Evolutionary conservation across 805 yeast species (phyloP).

Genomic region (Clavispora santaluciae): DNA sequence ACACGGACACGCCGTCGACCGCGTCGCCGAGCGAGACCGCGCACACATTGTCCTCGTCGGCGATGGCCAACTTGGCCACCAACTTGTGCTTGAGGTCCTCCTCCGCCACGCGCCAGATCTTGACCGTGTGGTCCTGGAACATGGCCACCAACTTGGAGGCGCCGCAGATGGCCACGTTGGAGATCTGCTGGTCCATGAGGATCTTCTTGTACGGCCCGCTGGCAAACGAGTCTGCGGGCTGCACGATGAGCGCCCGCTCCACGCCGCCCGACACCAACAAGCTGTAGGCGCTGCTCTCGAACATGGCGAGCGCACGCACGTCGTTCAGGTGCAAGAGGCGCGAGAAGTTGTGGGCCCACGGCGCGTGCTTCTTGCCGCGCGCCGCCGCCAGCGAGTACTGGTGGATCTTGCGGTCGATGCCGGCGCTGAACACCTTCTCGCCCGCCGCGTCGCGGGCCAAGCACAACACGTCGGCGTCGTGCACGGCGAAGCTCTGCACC

Average conservation of each 20-base stretch:
- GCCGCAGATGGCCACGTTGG: conserved; percentile 47
- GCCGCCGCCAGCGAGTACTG: conserved; percentile 51
- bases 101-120: conserved; percentile 65
- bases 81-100: conserved; percentile 45
- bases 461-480: conserved; percentile 87
- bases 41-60: conserved; percentile 78
- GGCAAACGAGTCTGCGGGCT: conserved; percentile 61
- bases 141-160: conserved; percentile 51
- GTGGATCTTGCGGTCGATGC: conserved; percentile 88
- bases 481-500: conserved; percentile 74
- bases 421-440: conserved; percentile 73
- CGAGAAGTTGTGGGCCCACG: conserved; percentile 76
- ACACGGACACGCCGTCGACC: conserved; percentile 46
- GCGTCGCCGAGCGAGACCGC: conserved; percentile 55
- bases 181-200: conserved; percentile 53
- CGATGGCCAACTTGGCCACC: conserved; percentile 58
- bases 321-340: conserved; percentile 84
- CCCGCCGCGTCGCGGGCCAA: conserved; percentile 57
- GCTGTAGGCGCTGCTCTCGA: conserved; percentile 62
- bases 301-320: conserved; percentile 69
- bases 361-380: conserved; percentile 22
- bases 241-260: conserved; percentile 64
- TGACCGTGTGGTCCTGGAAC: conserved; percentile 81
- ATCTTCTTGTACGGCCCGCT: conserved; percentile 71
- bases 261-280: conserved; percentile 80